Evolutionary conservation across 768 basidiomycete genomes (phyloP), one percentile per base, ranked within the genome.

Genomic region (Hydnum rufescens): DNA sequence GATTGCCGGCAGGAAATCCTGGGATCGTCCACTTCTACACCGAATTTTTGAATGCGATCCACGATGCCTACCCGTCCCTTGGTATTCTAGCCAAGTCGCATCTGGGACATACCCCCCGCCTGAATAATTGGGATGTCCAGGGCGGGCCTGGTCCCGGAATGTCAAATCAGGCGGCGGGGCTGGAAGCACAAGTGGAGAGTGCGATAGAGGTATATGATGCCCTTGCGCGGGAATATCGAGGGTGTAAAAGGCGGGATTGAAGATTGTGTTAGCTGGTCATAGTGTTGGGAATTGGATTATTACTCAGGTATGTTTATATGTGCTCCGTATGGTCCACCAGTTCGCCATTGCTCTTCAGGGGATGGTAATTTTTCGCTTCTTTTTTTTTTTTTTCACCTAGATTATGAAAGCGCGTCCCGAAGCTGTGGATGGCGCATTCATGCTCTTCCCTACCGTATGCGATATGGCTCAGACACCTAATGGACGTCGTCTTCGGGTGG

Each of bases 271-370:
- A 0, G 60, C 71, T 23, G 79, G 77, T 4, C 83, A 87, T 56
- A 83, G 81, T 53, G 73, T 86, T 13, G 83, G 83, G 1, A 64
- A 74, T 2, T 88, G 82, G 80, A 66, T 87, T 51, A 61, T 71
- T 3, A 59, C 75, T 29, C 74, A 84, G 68, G 78, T 75, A 30
- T 57, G 32, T 51, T 53, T 29, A 26, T 53, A 32, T 53, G 55
- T 2, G 30, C 55, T n/a, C 23, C 13, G 44, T 47, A 16, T 25
- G 16, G 13, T 13, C 13, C 13, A 47, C 28, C 32, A 1, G 8
- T 16, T 47, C 16, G 44, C 44, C 26, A 13, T 13, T 28, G 8
- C 13, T 1, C 8, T 8, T 16, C 16, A 47, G 25, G 8, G 13
- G 1, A 39, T 39, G 19, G 19, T 39, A 39, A 39, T 39, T 39